A percentile compares a stretch with the other conserved stretches of the same genome.
phyloP scores from a whole-genome alignment of 2,329 filamentous ascomycete genomes.

The Xylariaceae sp. region DNA sequence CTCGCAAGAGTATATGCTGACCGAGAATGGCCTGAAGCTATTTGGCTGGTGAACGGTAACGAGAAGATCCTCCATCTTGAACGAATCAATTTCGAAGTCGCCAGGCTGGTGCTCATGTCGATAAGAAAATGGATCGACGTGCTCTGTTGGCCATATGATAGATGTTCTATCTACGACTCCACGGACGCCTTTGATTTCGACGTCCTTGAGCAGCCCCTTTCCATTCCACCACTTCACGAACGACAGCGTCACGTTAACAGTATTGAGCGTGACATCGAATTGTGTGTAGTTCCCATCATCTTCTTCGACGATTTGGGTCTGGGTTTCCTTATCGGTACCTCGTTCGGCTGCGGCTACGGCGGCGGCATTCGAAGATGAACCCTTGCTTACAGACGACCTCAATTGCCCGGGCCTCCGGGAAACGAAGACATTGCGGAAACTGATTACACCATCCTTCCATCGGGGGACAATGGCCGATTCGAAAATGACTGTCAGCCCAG shows the following conservation, averaged over 20 bases:
- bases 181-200: constrained; percentile 88
- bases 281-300: constrained; percentile 98
- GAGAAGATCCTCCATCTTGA: constrained; percentile 90
- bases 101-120: constrained; percentile 82
- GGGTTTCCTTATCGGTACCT: constrained; percentile 43
- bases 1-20: constrained; percentile 95
- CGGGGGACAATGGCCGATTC: constrained; percentile 96
- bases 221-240: constrained; percentile 99
- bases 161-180: constrained; percentile 88
- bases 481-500: constrained; percentile 89
- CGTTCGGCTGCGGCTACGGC: constrained; percentile 75
- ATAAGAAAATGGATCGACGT: constrained; percentile 77
- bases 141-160: constrained; percentile 63
- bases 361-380: constrained; percentile 76
- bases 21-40: constrained; percentile 86
- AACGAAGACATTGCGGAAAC: constrained; percentile 93
- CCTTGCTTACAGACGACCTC: constrained; percentile 81
- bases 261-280: constrained; percentile 91
- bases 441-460: constrained; percentile 93
- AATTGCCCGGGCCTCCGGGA: constrained; percentile 82
- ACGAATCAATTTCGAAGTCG: constrained; percentile 94
- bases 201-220: constrained; percentile 82
- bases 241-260: constrained; percentile 91
- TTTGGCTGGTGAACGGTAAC: constrained; percentile 87
- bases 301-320: constrained; percentile 41